Base-by-base conservation (phyloP, 2,329 filamentous ascomycete species). In the Stromatinia cepivora region DNA sequence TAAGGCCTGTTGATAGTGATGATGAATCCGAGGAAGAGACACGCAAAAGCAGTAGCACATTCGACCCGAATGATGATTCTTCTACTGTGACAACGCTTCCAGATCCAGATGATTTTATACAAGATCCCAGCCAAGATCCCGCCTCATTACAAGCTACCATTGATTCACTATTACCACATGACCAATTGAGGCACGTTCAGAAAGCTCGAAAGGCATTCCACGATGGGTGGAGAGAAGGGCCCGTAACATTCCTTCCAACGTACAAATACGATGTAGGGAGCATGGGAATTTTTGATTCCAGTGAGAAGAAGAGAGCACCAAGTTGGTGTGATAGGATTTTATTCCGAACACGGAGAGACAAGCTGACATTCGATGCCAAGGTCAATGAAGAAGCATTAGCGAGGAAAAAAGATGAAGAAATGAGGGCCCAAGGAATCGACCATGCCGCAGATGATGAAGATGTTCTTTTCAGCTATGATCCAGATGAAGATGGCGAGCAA, bases 221-320 rank as follows among this genome's bases (percentile, higher is more conserved):
- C 70, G 92, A 97, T 71, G 94, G 94, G 1, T 99, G 95, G 94
- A 86, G 86, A 64, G 95, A 99, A 82, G 95, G 94, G 0, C 84
- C 88, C 0, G 94, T 99, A 69, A 87, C 87, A 1, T 99, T 99
- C 76, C 79, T 98, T 22, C 95, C 95, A 1, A 96, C 95, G 0
- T 99, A 99, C 80, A 99, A 99, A 79, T 99, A 99, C 75, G 96
- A 99, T 76, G 85, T 97, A 39, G 95, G 95, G n/a, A 97, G 91
- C 42, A 88, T 97, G 45, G 92, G 92, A 2, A 86, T 93, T 42
- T 99, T 97, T 78, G 96, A 99, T 80, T 93, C 94, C 0, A 97
- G 94, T 73, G 95, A 98, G 78, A 99, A 99, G 82, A 90, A 90
- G 72, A 87, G 96, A 66, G 91, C 92, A 2, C 95, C 95, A 3